Evolutionary conservation across 2,329 filamentous ascomycete species (phyloP).

Genomic region (Penicillium sp.): DNA sequence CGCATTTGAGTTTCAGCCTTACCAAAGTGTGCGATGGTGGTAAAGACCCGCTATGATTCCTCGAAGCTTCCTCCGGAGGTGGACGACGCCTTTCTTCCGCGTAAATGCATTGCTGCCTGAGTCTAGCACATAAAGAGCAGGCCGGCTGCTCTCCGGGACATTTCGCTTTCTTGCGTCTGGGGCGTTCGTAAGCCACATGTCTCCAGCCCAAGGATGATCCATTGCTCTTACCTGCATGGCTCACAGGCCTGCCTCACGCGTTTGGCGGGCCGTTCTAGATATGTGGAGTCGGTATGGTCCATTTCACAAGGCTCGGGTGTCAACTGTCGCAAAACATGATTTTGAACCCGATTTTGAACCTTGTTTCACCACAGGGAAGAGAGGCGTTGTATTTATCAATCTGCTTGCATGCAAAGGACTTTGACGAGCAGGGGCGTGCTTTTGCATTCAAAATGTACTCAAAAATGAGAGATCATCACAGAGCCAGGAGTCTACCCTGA

Average conservation of each 20-base stretch:
- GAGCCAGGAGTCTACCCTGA: too few relatives aligned
- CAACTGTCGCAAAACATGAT: not conserved
- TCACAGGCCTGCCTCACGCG: slow-evolving; percentile 48
- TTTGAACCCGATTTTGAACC: not conserved
- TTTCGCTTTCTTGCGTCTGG: slow-evolving; percentile 56
- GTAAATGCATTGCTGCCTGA: slow-evolving; percentile 54
- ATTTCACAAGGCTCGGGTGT: slow-evolving; percentile 1
- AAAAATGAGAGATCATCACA: not conserved
- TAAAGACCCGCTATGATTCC: slow-evolving; percentile 12
- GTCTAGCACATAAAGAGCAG: slow-evolving; percentile 55
- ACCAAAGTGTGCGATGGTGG: slow-evolving; percentile 28
- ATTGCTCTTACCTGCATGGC: slow-evolving; percentile 43
- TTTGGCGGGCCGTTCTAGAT: slow-evolving; percentile 35
- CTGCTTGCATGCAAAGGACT: not conserved
- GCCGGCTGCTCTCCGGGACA: slow-evolving; percentile 56
- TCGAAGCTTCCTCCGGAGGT: slow-evolving; percentile 17
- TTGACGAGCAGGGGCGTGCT: not conserved
- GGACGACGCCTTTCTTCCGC: slow-evolving; percentile 38
- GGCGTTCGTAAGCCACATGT: slow-evolving; percentile 14
- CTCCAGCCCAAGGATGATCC: not conserved
- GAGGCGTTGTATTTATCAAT: not conserved
- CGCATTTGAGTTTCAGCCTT: not conserved
- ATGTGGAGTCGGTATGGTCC: slow-evolving; percentile 19
- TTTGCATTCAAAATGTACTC: not conserved
- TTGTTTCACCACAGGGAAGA: not conserved